Evolutionary conservation across 2,329 filamentous ascomycete species (phyloP).

Genomic region (Paraconiothyrium brasiliense): DNA sequence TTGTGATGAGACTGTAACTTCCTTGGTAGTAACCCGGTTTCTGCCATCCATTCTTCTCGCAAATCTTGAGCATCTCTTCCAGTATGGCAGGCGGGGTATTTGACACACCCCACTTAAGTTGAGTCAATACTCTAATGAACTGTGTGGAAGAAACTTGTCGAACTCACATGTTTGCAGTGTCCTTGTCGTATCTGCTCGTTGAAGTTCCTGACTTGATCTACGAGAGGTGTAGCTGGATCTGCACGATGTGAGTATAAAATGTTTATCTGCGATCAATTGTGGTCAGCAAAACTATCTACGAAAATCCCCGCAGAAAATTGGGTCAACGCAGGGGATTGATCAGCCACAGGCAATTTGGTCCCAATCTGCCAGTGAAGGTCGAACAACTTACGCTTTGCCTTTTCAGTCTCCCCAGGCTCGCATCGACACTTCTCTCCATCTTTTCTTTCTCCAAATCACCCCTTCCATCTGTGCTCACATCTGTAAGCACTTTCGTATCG

Average conservation of each 20-base stretch:
- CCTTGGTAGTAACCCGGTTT: slow-evolving; percentile 24
- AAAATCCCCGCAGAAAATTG: background rate
- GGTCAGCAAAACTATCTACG: background rate
- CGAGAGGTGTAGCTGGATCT: slow-evolving; percentile 21
- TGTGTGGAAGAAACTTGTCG: background rate
- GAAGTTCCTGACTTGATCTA: slow-evolving; percentile 22
- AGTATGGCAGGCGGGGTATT: slow-evolving; percentile 18
- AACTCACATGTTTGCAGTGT: slow-evolving; percentile 17
- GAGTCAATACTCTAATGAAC: background rate
- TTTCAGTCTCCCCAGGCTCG: slow-evolving; percentile 17
- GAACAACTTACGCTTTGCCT: slow-evolving; percentile 1
- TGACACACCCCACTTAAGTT: slow-evolving; percentile 20
- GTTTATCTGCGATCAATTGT: slow-evolving; percentile 11
- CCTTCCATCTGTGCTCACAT: slow-evolving; percentile 20
- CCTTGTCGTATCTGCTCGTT: slow-evolving; percentile 19
- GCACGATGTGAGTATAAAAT: slow-evolving; percentile 23
- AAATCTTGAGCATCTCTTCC: slow-evolving; percentile 19
- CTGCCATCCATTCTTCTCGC: slow-evolving; percentile 21
- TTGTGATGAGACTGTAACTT: slow-evolving; percentile 22
- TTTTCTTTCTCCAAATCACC: slow-evolving; percentile 18
- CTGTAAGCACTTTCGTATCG: slow-evolving; percentile 22
- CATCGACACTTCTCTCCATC: slow-evolving; percentile 15
- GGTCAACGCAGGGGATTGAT: background rate
- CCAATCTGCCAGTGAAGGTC: background rate
- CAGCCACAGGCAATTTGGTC: no score